Evolutionary conservation across 352 stramenopile genomes (phyloP).

Genomic region (Phytophthora melonis): DNA sequence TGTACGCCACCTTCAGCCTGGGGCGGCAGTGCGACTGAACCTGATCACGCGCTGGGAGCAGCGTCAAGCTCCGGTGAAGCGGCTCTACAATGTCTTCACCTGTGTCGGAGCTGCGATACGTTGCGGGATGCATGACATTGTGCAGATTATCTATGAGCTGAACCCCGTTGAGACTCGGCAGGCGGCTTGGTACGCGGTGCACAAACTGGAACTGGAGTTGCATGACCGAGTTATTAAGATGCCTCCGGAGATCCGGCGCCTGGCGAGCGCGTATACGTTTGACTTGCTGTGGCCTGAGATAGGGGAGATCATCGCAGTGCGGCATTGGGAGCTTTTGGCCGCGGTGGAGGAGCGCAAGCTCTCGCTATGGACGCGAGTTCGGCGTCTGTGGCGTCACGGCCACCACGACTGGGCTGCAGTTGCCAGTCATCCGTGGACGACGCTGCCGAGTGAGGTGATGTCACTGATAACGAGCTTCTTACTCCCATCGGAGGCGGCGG

Average conservation of each 20-base stretch:
- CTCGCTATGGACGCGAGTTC: conserved; percentile 2
- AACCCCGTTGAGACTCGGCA: conserved; percentile 19
- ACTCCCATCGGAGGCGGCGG: conserved; percentile 1
- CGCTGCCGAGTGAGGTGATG: conserved; percentile 18
- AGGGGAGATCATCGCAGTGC: conserved; percentile 13
- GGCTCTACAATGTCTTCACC: conserved; percentile 24
- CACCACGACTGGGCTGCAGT: conserved; percentile 15
- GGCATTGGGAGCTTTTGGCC: conserved; percentile 8
- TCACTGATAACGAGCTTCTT: conserved; percentile 12
- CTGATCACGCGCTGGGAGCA: conserved; percentile 19
- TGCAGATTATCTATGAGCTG: conserved; percentile 8
- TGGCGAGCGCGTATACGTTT: conserved; percentile 7
- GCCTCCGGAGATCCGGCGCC: not conserved
- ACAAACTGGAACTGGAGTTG: conserved; percentile 3
- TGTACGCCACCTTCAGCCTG: conserved; percentile 10
- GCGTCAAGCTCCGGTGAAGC: conserved; percentile 7
- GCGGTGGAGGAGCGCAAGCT: not conserved
- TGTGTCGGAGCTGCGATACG: conserved; percentile 21
- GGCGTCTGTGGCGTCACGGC: not conserved
- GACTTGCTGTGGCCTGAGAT: conserved; percentile 18
- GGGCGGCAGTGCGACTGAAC: conserved; percentile 4
- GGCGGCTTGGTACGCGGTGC: conserved; percentile 27
- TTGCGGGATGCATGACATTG: conserved; percentile 9
- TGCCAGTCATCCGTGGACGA: conserved; percentile 7
- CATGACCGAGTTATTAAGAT: not conserved